Evolutionary conservation across 2,329 filamentous ascomycete genomes (phyloP).

Genomic region (Aplosporella prunicola): DNA sequence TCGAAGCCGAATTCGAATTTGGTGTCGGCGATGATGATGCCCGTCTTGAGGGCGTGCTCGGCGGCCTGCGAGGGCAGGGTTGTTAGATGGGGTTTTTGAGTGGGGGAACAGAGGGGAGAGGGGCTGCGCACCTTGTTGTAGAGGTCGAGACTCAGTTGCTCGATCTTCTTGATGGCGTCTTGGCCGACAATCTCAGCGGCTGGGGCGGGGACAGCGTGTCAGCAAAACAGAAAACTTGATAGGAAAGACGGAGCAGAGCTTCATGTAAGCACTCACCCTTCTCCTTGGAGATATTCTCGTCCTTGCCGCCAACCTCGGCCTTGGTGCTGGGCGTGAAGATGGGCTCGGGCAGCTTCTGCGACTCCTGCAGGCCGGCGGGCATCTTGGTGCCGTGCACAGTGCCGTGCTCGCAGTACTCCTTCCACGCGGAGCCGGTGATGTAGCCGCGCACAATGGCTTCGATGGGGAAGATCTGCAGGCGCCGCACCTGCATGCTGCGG

Average conservation of each 20-base stretch:
- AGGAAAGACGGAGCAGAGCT: slow-evolving; percentile 42
- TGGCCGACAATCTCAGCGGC: slow-evolving; percentile 55
- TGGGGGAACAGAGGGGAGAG: neutral
- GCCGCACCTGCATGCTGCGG: slow-evolving; percentile 69
- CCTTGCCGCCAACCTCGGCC: slow-evolving; percentile 66
- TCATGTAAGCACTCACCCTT: too few species aligned
- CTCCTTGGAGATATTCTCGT: slow-evolving; percentile 64
- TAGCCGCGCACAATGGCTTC: slow-evolving; percentile 86
- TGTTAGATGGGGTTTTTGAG: slow-evolving; percentile 1
- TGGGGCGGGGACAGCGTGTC: slow-evolving; percentile 12
- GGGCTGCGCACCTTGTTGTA: slow-evolving; percentile 42
- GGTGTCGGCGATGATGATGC: slow-evolving; percentile 69
- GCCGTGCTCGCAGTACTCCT: slow-evolving; percentile 61
- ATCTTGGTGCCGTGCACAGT: slow-evolving; percentile 72
- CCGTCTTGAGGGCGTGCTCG: slow-evolving; percentile 53
- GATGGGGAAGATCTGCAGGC: slow-evolving; percentile 64
- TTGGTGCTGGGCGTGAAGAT: slow-evolving; percentile 81
- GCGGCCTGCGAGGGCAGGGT: slow-evolving; percentile 35
- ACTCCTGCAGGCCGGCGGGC: slow-evolving; percentile 59
- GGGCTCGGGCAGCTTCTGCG: slow-evolving; percentile 56
- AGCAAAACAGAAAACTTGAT: slow-evolving; percentile 10
- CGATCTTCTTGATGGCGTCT: slow-evolving; percentile 54
- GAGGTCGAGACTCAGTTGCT: slow-evolving; percentile 53
- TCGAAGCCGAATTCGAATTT: slow-evolving; percentile 71
- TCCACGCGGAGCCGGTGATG: slow-evolving; percentile 77